These are phyloP conservation scores for Quillaja saponaria DNA, from an alignment of 306 rosid genomes.

Conservation along the genomic window DNA sequence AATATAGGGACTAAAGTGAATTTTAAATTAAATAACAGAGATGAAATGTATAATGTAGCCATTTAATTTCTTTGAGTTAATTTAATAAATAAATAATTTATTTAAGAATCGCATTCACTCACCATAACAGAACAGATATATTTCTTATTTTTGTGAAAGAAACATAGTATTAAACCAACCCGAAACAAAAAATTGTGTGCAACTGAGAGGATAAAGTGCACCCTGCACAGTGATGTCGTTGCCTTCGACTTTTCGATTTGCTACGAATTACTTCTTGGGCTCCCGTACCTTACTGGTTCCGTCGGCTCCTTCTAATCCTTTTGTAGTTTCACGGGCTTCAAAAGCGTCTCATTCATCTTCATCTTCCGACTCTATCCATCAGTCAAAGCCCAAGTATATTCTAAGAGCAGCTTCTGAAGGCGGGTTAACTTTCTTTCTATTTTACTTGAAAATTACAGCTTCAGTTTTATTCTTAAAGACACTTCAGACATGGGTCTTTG, in stretches of 20 bases:
- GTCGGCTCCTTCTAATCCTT: constrained; percentile 21
- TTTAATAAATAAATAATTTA: no score
- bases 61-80: no score
- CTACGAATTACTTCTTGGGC: constrained; percentile 27
- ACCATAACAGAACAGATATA: no score
- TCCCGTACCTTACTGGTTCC: constrained; percentile 25
- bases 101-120: no score
- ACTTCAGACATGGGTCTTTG: constrained; percentile 17
- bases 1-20: no score
- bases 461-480: constrained; percentile 4
- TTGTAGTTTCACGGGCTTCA: constrained; percentile 22
- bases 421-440: constrained; percentile 25
- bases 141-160: no score
- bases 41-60: no score
- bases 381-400: constrained; percentile 44
- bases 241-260: constrained; percentile 38
- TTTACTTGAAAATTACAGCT: constrained; percentile 20
- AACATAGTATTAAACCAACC: no score
- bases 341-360: constrained; percentile 24
- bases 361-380: constrained; percentile 23
- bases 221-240: constrained; percentile 44
- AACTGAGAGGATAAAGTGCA: not conserved
- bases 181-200: no score
- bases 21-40: no score
- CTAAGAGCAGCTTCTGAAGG: constrained; percentile 65